Conservation (phyloP, 148 eudicot genomes). For the Pouteria glomerata region DNA sequence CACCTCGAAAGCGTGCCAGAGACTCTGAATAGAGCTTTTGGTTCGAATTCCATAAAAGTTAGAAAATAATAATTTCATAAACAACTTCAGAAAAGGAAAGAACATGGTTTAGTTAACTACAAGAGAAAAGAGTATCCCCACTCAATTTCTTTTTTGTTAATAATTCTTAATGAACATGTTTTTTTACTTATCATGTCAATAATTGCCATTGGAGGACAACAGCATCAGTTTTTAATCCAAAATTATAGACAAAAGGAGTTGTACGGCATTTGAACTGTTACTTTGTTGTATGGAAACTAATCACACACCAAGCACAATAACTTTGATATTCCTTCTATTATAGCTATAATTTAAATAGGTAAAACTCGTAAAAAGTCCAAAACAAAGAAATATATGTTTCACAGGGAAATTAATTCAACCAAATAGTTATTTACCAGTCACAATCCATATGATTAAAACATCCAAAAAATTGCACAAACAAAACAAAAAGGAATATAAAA, state of each 20-base stretch:
- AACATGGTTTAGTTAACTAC: not conserved
- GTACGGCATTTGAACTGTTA: not conserved
- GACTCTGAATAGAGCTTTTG: constrained; percentile 41
- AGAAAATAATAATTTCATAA: not conserved
- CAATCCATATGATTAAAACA: too few relatives aligned
- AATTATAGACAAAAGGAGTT: not conserved
- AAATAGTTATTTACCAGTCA: too few relatives aligned
- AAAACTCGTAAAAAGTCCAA: too few relatives aligned
- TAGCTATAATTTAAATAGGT: not conserved
- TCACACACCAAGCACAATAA: not conserved
- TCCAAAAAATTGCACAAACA: too few relatives aligned
- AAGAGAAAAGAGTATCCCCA: too few relatives aligned
- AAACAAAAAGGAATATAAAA: not conserved
- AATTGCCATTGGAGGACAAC: not conserved
- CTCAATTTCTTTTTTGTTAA: too few relatives aligned
- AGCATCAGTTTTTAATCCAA: too few relatives aligned
- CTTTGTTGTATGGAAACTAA: not conserved
- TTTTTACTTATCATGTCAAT: too few relatives aligned
- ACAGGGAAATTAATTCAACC: too few relatives aligned
- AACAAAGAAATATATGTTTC: too few relatives aligned
- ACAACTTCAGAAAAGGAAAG: not conserved
- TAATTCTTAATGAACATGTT: too few relatives aligned
- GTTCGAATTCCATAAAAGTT: constrained; percentile 22
- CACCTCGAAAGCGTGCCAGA: constrained; percentile 65
- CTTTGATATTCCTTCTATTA: not conserved